Base-by-base conservation (phyloP, 345 rosid genomes). In the Salix purpurea region DNA sequence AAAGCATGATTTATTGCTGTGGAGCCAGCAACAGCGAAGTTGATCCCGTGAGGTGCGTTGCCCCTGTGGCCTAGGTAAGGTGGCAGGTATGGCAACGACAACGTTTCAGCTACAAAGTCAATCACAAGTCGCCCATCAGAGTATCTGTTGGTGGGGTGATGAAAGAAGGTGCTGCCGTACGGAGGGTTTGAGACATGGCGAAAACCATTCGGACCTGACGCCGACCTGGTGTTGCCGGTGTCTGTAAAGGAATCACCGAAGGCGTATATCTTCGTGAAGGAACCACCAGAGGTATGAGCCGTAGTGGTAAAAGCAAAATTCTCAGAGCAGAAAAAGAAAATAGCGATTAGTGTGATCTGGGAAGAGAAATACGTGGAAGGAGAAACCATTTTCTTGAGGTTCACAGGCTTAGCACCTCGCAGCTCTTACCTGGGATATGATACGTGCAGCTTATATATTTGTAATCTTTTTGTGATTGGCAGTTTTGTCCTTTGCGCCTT, bases 221-320 rank as follows among this genome's bases (percentile, higher is more conserved):
- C 82, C 30, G 95, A 78, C 74, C 60, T 78, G 46, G 98, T 88
- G 93, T 95, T 95, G 64, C 99, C 99, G 0, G 99, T 96, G 89
- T 96, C 99, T 8, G 98, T 91, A 86, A 88, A 91, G 0, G 99
- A 96, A 75, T 95, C 99, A 0, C 97, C 97, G 58, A 95, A 95
- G 80, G 97, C 99, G 32, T 86, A 93, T 76, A 95, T 89, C 79
- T 83, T 95, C 48, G 80, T 84, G 85, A 95, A 93, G 21, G 92
- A 40, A 0, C 44, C 90, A 32, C 69, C 87, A 39, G 71, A 50
- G 4, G 71, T 12, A 23, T 44, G 67, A 0, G 81, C 14, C 11
- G 77, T 30, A 23, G 73, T 50, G 36, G 76, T 50, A 58, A 70
- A 78, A 67, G 70, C 72, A 44, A 42, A 34, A 34, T 52, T 37